Base-by-base conservation (phyloP, 2,329 filamentous ascomycete genomes). In the Nannizziopsis barbatae region DNA sequence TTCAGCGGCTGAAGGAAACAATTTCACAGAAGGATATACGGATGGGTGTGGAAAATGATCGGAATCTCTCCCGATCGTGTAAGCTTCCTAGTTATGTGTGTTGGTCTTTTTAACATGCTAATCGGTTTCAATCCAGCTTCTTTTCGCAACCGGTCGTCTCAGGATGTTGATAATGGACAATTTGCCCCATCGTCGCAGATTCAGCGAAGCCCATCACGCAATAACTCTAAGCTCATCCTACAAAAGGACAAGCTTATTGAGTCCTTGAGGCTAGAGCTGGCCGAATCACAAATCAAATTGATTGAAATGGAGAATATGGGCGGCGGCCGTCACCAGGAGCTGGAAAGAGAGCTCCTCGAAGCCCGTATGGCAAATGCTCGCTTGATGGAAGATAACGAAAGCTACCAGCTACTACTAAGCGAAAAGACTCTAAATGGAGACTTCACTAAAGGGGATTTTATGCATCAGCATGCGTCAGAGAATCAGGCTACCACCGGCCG, bases 181-280 rank as follows among this genome's bases (percentile, higher is more conserved):
- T 95, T 95, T 61, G 89, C 89, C 7, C 89, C 89, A 11, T 84
- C 87, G 1, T 84, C 84, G 12, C 87, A 86, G 3, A 69, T 94
- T 47, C 81, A 90, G 58, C 83, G 87, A 55, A 94, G 86, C 73
- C 86, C 93, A 59, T 94, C 88, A 31, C 79, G 84, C 54, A 93
- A 86, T 64, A 90, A 84, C 66, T 93, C 88, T 11, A 93, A 90
- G 65, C 74, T 95, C 45, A 77, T 96, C 44, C 75, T 93, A 57
- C 89, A 96, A 65, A 98, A 96, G 66, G 92, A 98, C 68, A 92
- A 93, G 69, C 74, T 95, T 51, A 96, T 98, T 58, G 90, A 96
- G 65, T 87, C 84, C 9, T 74, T 98, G 53, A 80, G 90, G 49
- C 77, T 96, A 20, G 92, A 98, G 65, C 76, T 98, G 42, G 90